Conservation (phyloP, 208 protist species). For the Leishmania tropica region DNA sequence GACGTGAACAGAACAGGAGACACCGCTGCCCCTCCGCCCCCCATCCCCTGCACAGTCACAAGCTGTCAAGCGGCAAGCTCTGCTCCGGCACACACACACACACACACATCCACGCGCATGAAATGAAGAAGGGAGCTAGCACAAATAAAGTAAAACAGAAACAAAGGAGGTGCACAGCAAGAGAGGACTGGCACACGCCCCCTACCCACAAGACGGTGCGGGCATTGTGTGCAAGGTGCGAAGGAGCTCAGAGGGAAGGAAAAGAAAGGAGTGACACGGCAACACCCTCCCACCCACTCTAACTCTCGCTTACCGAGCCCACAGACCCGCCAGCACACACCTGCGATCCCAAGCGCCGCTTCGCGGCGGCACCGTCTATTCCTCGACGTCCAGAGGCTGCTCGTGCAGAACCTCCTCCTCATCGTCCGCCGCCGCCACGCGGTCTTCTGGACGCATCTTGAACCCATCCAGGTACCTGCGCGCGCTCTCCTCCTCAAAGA, state of each 20-base stretch:
- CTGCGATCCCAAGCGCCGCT: neutral
- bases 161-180: neutral
- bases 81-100: neutral
- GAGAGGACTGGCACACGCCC: neutral
- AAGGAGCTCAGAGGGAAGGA: neutral
- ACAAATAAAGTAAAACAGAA: neutral
- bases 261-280: neutral
- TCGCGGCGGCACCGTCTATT: constrained; percentile 40
- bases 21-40: neutral
- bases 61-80: neutral
- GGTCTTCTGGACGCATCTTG: constrained; percentile 76
- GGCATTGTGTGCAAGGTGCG: neutral
- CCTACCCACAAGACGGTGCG: neutral
- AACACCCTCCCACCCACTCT: neutral
- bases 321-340: neutral
- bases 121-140: neutral
- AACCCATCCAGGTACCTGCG: constrained; percentile 89
- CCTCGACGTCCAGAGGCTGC: constrained; percentile 81
- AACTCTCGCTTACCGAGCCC: neutral
- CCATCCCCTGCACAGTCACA: neutral
- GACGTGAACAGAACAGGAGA: neutral
- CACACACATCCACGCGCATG: neutral
- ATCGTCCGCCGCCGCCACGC: constrained; percentile 54
- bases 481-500: constrained; percentile 85
- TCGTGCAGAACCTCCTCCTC: constrained; percentile 74